Base-by-base conservation (phyloP, 139 green algal species). In the Klebsormidium nitens region DNA sequence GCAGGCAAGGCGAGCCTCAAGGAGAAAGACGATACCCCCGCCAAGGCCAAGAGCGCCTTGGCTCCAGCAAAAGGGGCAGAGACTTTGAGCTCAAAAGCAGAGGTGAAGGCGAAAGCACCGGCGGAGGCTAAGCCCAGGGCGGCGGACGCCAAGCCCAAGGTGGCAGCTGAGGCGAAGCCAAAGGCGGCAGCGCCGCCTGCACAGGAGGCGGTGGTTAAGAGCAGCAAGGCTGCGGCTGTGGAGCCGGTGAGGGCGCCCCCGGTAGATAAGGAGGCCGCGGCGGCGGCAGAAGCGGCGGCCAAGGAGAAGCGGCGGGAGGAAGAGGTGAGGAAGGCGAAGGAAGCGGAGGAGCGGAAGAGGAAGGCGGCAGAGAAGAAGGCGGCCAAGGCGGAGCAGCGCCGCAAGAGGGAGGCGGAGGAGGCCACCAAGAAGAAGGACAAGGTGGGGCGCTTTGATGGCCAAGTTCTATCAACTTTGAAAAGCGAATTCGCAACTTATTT, bases 141-240 rank as follows among this genome's bases (percentile, higher is more conserved):
- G 56, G 6, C 50, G 37, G 17, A 37, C 5, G 67, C 37, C 37
- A 70, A n/a, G 6, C 31, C 57, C 4, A 32, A 66, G 56, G 57
- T 5, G 26, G 56, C 56, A 8, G 69, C 36, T 31, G 39, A 40
- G 42, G 62, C 32, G 38, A n/a, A 65, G 11, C 36, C 28, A 63
- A 36, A 61, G 39, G 69, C 59, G 32, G 62, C 61, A 62, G 64
- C 37, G 32, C 31, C 50, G 69, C 31, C 34, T 5, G 46, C 46
- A 23, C 23, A 74, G 38, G 69, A 76, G 69, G 70, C 46, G 29
- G 50, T 77, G 36, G 40, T 31, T 29, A 77, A 77, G 70, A 65
- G 29, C 39, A 74, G 35, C 26, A n/a, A 50, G 61, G 70, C 70
- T 19, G 70, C 74, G 60, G 64, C 50, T 36, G 62, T 49, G 19